These are phyloP conservation scores for Ricinus communis DNA, from an alignment of 345 rosid genomes.

Conservation along the genomic window DNA sequence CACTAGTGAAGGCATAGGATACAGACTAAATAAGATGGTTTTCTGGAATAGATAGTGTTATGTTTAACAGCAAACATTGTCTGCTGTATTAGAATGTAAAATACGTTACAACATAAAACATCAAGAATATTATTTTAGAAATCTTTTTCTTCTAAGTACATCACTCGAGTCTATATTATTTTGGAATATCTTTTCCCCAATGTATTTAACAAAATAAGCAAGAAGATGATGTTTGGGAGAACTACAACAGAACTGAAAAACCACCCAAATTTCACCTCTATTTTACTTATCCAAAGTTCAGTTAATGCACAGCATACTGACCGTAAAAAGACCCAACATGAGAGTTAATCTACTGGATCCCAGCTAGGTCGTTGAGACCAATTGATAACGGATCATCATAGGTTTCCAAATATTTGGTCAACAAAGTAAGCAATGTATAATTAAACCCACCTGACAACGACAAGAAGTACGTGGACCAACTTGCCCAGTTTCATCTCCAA, in stretches of 20 bases:
- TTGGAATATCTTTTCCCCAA: background rate
- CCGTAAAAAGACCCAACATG: background rate
- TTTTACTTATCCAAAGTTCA: background rate
- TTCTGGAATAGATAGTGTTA: background rate
- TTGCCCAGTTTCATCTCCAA: constrained; percentile 66
- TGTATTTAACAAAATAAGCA: background rate
- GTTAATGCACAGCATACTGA: background rate
- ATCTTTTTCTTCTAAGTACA: background rate
- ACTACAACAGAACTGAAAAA: background rate
- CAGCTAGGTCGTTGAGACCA: background rate
- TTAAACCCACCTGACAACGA: constrained; percentile 82
- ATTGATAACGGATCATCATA: background rate
- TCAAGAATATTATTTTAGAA: background rate
- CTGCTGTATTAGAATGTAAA: background rate
- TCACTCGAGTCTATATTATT: background rate
- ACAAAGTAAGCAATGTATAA: background rate
- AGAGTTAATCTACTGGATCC: background rate
- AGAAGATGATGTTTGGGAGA: background rate
- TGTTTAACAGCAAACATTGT: background rate
- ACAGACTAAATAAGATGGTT: background rate
- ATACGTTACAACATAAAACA: constrained; percentile 12
- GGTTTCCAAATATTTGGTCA: background rate
- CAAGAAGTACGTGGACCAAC: constrained; percentile 91
- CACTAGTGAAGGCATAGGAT: constrained; percentile 10
- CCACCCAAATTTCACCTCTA: background rate